Evolutionary conservation across 116 monocot genomes (phyloP), one percentile per base, ranked within the genome.

Genomic region (Phalaenopsis hybrid): DNA sequence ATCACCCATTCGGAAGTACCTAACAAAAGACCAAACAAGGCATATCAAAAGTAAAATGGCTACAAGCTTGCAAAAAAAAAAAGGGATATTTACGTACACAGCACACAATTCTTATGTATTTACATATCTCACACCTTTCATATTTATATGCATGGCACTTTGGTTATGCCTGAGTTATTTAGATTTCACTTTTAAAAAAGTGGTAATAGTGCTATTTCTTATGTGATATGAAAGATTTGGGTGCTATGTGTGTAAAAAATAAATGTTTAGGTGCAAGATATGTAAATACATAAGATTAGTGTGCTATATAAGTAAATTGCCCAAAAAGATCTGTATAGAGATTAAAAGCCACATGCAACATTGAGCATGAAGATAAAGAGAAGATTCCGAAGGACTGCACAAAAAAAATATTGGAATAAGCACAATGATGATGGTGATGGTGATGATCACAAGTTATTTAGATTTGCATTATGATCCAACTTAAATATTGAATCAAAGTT

Each of bases 1-100:
- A 81, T 99, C 88, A 33, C 94, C 99, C 85, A 93, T 75, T 48
- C 89, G 85, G 48, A 83, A 93, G 81, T 86, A 91, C 80, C 99
- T 99, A 82, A 33, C 57, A 84, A 6, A 48, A 83, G 61, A 28
- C 28, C 28, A 28, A 28, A 28, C 28, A 28, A 28, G 28, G 28
- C 18, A 59, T 50, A 25, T 21, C 7, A 25, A 21, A 65, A 65
- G 23, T 65, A 65, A 21, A 65, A 65, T 65, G 2, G 65, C 65
- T 65, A 21, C 6, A 65, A 65, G 6, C 1, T n/a, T 25, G 9
- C n/a, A 25, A 65, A 65, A 63, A 65, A 65, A 65, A 41, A 4
- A 2, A 2, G 41, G 31, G 31, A 31, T 31, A 31, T 31, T 41
- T 41, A 41, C 41, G 41, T 41, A 2, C 41, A 41, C 41, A 41